Base-by-base conservation (phyloP, 1,284 basidiomycete genomes). In the Schizophyllum amplum region DNA sequence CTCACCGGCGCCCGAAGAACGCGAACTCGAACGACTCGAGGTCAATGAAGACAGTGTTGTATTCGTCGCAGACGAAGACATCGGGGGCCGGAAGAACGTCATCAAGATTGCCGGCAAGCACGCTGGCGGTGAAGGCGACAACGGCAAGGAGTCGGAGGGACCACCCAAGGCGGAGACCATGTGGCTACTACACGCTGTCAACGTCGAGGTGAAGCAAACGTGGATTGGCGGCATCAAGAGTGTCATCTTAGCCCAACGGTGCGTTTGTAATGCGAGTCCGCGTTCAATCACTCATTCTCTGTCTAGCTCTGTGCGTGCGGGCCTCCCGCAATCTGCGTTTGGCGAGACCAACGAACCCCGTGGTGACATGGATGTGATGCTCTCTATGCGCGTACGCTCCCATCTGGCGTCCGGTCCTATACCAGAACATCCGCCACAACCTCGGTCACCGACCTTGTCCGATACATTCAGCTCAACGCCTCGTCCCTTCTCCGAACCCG, bases 361-460 rank as follows among this genome's bases (percentile, higher is more conserved):
- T 54, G 87, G 87, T 4, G 87, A 90, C 65, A 79, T 90, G 73
- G 87, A 90, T 66, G 87, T 89, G 53, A 86, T 89, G 80, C 74
- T 90, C 26, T 85, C 85, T n/a, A 86, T 90, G 75, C 83, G 83
- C 53, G 47, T 78, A 81, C 11, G 33, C 33, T 42, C 33, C 47
- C 60, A 51, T 24, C 56, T 25, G 60, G 27, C 33, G 17, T 42
- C 33, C 13, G 13, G 33, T 3, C 33, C 33, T 13, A 42, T 42
- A 42, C 33, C 33, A 3, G 4, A 9, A 54, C 56, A 27, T 51
- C 47, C 50, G 58, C 60, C 51, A 52, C 48, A n/a, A 53, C 56
- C 52, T 60, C 59, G 25, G 57, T 60, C 26, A 27, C 60, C 20
- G 54, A 23, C 21, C 21, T 49, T 20, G 53, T 49, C 24, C 3